phyloP scores from a whole-genome alignment of 225 moss, liverwort and hornwort genomes.

The Pseudoscleropodium purum region DNA sequence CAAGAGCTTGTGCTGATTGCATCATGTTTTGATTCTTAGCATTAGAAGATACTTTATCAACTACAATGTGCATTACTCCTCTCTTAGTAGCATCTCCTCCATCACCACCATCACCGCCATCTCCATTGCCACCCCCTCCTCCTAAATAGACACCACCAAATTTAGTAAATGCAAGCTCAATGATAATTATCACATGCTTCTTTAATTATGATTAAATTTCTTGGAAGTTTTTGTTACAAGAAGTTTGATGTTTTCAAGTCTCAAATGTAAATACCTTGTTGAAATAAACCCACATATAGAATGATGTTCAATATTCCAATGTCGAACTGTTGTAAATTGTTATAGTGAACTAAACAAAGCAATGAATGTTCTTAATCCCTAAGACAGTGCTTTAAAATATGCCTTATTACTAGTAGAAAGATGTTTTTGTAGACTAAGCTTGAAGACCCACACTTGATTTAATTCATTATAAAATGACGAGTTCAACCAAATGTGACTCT shows the following conservation, averaged over 20 bases:
- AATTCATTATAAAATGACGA: background rate
- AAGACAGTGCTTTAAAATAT: rapidly evolving
- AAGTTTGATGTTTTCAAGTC: background rate
- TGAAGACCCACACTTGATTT: background rate
- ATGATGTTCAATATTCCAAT: background rate
- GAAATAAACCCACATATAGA: background rate
- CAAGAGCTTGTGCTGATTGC: background rate
- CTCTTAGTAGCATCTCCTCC: background rate
- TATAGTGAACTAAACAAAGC: background rate
- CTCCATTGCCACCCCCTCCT: background rate
- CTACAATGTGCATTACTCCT: background rate
- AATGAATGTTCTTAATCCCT: rapidly evolving
- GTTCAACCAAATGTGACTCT: rapidly evolving
- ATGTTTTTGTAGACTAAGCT: background rate
- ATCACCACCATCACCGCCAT: background rate
- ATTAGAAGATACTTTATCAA: background rate
- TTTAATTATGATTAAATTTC: background rate
- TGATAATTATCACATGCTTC: background rate
- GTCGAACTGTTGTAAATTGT: rapidly evolving
- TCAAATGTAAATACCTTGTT: too few relatives aligned
- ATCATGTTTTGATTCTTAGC: background rate
- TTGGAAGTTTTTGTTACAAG: background rate
- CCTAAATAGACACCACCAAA: background rate
- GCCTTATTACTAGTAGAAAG: background rate
- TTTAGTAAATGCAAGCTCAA: background rate